Base-by-base conservation (phyloP, 805 yeast genomes). In the Martiniozyma abietophila region DNA sequence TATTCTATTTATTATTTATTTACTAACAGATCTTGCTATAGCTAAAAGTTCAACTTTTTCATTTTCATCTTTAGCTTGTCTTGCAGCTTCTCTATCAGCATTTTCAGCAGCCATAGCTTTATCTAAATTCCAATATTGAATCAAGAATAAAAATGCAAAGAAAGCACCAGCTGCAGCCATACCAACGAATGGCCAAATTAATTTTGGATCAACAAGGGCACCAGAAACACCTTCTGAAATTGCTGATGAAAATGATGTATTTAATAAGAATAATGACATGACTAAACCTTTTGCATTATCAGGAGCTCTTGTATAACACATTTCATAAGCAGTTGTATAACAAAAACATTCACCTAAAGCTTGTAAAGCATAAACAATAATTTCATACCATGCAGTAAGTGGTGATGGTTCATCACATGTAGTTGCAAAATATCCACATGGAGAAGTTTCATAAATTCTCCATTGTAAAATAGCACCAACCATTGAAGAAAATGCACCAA, bases 261-360 rank as follows among this genome's bases (percentile, higher is more conserved):
- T 65, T 44, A 65, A 41, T 22, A 53, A 39, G 51, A 52, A 53
- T 25, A 52, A 39, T 12, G 75, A 67, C 70, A 65, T 61, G 12
- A 71, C 74, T 40, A 70, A 58, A 38, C 73, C 69, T 49, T 66
- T 66, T 60, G 70, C 62, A 40, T 63, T 61, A n/a, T 61, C 65
- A 31, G 76, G 75, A 10, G 74, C 62, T 47, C 72, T 58, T 3
- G 72, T 63, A 47, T 69, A 70, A 3, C 76, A 74, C 41, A 69
- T 53, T 49, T 69, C 75, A 44, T 67, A 69, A 22, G 65, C 73
- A 27, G 71, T 65, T 15, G 65, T 60, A 44, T 50, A 62, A 29
- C 72, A 67, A 47, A 69, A 69, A 56, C 74, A 68, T 49, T 70
- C 75, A 42, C 72, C 67, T 16, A 65, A 60, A 27, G 74, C 75